A percentile compares a stretch with the other conserved stretches of the same genome.
phyloP scores from a whole-genome alignment of 257 asterid species.

The Avicennia marina region DNA sequence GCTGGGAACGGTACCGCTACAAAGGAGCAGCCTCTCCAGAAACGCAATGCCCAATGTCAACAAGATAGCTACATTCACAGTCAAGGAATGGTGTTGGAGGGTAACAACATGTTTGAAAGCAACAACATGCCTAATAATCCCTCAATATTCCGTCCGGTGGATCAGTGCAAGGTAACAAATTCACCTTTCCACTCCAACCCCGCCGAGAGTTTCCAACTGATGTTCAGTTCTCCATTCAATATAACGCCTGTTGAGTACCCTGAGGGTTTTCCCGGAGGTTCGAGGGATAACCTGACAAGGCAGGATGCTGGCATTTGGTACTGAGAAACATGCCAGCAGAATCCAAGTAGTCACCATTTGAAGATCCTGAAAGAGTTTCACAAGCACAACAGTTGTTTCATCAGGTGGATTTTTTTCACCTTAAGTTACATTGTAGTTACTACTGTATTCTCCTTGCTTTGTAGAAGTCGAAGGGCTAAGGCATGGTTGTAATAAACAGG shows the following conservation, averaged over 20 bases:
- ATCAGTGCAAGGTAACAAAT: constrained; percentile 35
- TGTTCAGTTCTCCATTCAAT: constrained; percentile 64
- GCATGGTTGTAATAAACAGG: too few relatives aligned
- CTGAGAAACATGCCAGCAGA: constrained; percentile 6
- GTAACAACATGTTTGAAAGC: constrained; percentile 35
- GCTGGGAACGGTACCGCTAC: constrained; percentile 17
- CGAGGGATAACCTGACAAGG: constrained; percentile 33
- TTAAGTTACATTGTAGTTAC: too few relatives aligned
- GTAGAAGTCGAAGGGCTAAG: too few relatives aligned
- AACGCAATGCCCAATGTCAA: too few relatives aligned
- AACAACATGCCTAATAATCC: constrained; percentile 24
- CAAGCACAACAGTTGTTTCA: too few relatives aligned
- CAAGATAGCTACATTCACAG: constrained; percentile 29
- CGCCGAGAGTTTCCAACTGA: constrained; percentile 45
- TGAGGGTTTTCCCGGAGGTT: constrained; percentile 30
- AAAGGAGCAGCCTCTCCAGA: too few relatives aligned
- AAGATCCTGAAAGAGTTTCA: too few relatives aligned
- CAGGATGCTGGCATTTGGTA: constrained; percentile 61
- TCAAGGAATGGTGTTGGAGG: neutral
- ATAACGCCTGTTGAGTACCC: constrained; percentile 32
- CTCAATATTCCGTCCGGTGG: constrained; percentile 25
- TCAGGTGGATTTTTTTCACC: too few relatives aligned
- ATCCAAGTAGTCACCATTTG: too few relatives aligned
- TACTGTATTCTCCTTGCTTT: too few relatives aligned
- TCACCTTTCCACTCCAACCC: constrained; percentile 44